Evolutionary conservation across 2,329 filamentous ascomycete genomes (phyloP).

Genomic region (Talaromyces pinophilus): DNA sequence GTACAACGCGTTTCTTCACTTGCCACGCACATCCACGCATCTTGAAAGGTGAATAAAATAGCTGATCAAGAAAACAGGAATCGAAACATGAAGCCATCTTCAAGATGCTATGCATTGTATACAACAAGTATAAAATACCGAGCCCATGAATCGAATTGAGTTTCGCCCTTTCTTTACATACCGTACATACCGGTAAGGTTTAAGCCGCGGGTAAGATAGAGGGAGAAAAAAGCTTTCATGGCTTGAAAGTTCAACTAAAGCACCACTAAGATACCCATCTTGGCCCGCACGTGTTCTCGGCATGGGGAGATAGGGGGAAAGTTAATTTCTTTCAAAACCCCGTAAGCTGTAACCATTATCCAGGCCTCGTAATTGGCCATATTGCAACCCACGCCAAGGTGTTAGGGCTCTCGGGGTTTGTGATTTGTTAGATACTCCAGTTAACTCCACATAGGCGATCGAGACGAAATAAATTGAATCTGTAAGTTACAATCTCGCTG

Average conservation of each 20-base stretch:
- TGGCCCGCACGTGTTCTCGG: constrained; percentile 15
- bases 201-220: neutral
- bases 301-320: neutral
- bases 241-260: constrained; percentile 3
- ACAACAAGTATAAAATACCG: neutral
- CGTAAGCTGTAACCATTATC: neutral
- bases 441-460: neutral
- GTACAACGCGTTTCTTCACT: neutral
- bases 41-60: neutral
- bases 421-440: neutral
- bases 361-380: neutral
- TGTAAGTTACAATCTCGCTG: neutral
- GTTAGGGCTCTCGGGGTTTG: neutral
- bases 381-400: neutral
- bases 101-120: neutral
- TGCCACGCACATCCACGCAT: neutral
- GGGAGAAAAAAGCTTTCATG: neutral
- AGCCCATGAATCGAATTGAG: neutral
- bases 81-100: neutral
- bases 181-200: neutral
- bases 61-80: neutral
- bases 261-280: neutral
- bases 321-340: neutral
- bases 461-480: constrained; percentile 4
- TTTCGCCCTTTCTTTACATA: neutral